These are phyloP conservation scores for Xylaria grammica DNA, from an alignment of 495 filamentous ascomycete species.

Conservation along the genomic window DNA sequence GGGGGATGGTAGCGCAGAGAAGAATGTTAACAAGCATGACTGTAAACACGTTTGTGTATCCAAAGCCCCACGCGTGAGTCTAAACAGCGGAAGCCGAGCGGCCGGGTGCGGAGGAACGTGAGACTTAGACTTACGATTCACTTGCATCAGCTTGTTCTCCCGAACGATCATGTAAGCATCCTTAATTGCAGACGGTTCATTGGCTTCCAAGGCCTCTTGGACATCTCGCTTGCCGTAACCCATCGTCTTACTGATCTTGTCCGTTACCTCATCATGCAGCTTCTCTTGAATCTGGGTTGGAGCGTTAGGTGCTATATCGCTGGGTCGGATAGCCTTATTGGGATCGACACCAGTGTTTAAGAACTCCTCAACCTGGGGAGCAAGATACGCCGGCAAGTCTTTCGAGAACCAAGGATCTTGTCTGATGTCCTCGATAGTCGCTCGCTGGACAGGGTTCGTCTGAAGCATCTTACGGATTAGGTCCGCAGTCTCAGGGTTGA, in stretches of 20 bases:
- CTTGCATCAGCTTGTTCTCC: conserved; percentile 97
- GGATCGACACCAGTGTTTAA: conserved; percentile 90
- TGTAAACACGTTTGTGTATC: conserved; percentile 13
- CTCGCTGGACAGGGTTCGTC: conserved; percentile 90
- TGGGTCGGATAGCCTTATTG: conserved; percentile 83
- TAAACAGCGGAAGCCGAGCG: neutral
- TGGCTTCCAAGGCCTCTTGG: conserved; percentile 85
- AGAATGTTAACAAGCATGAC: neutral
- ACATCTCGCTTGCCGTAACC: conserved; percentile 95
- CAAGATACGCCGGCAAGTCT: conserved; percentile 81
- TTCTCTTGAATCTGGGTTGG: conserved; percentile 80
- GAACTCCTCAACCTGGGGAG: conserved; percentile 91
- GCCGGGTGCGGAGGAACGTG: conserved; percentile 4
- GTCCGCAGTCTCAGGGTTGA: conserved; percentile 80
- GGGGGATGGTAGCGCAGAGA: neutral
- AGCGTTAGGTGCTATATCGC: conserved; percentile 76
- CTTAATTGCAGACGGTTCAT: conserved; percentile 97
- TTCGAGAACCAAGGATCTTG: conserved; percentile 94
- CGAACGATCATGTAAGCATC: conserved; percentile 97
- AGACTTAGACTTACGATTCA: conserved; percentile 71
- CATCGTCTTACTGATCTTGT: conserved; percentile 96
- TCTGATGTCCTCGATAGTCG: conserved; percentile 91
- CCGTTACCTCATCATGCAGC: conserved; percentile 87
- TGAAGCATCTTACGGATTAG: conserved; percentile 94
- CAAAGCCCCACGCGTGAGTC: neutral